Percentiles rank a stretch among this genome's conserved stretches.
Evolutionary conservation across 495 filamentous ascomycete genomes (phyloP).

Genomic region (Oidiodendron maius): DNA sequence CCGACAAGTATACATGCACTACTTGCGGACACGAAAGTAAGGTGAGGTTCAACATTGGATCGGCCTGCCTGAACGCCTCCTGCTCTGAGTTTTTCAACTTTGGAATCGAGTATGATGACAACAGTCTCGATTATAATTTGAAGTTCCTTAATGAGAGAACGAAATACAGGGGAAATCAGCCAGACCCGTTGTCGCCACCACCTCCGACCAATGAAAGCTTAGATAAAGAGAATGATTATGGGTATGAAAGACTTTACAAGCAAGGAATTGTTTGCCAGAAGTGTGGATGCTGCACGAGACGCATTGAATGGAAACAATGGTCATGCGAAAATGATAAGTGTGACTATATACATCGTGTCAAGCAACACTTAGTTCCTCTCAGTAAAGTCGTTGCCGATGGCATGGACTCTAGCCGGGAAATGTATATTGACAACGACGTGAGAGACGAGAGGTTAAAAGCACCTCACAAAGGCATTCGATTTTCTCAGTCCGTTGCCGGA

Average conservation of each 20-base stretch:
- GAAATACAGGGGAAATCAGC: constrained; percentile 15
- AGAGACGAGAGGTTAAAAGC: background rate
- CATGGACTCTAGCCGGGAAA: too few relatives aligned
- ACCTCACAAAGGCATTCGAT: background rate
- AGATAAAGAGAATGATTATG: constrained; percentile 9
- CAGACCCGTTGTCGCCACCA: constrained; percentile 32
- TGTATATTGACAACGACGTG: background rate
- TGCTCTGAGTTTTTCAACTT: constrained; percentile 57
- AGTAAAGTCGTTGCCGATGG: constrained; percentile 1
- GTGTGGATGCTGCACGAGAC: constrained; percentile 60
- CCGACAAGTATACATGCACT: constrained; percentile 8
- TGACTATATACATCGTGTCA: constrained; percentile 23
- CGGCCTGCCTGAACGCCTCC: constrained; percentile 58
- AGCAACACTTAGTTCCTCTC: background rate
- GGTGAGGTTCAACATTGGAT: constrained; percentile 45
- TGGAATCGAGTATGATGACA: constrained; percentile 16
- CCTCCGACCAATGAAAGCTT: constrained; percentile 12
- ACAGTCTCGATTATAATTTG: constrained; percentile 46
- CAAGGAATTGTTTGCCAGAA: constrained; percentile 64
- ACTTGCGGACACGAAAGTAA: constrained; percentile 25
- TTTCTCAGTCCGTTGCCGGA: constrained; percentile 10
- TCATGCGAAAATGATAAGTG: constrained; percentile 50
- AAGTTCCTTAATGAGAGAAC: constrained; percentile 50
- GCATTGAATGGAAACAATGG: constrained; percentile 61
- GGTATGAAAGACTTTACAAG: constrained; percentile 31